Evolutionary conservation across 345 rosid genomes (phyloP), one percentile per base, ranked within the genome.

Genomic region (Lepidium aucheri): DNA sequence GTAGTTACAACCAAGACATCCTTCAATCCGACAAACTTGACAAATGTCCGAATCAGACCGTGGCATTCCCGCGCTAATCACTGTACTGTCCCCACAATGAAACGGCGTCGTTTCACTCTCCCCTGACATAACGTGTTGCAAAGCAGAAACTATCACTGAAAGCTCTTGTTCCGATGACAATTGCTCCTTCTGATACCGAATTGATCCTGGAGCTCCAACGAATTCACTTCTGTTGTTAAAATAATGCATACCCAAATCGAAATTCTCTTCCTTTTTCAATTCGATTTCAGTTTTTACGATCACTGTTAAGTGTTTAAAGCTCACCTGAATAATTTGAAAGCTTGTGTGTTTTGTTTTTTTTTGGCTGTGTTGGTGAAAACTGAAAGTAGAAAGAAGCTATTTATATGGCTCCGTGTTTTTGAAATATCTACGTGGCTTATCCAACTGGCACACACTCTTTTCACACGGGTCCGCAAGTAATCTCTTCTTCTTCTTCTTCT

Each of bases 1-100:
- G 80, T 79, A 79, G 33, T 84, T 44, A 76, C 99, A 94, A 10
- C 93, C 92, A 3, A 85, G 74, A 66, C 99, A 90, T 1, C 91
- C 97, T 9, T 72, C 66, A 65, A 85, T 84, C 20, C 53, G 75
- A 70, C 97, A 90, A 3, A 80, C 72, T 28, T 59, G 79, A 32
- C 99, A 94, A 70, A 82, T 82, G 78, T 81, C 86, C 7, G 72
- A 61, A 49, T 72, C 87, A 0, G 78, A 58, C 18, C 77, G 64
- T 16, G 74, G 81, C 14, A 73, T 74, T 61, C 73, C 73, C 67
- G 73, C 68, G 63, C 73, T 54, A 2, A 74, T 74, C 73, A 74
- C 73, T 32, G 77, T 74, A 30, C 69, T 74, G 0, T 61, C 53
- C 0, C 67, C 16, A 18, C 71, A 65, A 6, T 44, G 34, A 33